These are phyloP conservation scores for Eucalyptus polyanthemos DNA, from an alignment of 345 rosid species.

Conservation along the genomic window DNA sequence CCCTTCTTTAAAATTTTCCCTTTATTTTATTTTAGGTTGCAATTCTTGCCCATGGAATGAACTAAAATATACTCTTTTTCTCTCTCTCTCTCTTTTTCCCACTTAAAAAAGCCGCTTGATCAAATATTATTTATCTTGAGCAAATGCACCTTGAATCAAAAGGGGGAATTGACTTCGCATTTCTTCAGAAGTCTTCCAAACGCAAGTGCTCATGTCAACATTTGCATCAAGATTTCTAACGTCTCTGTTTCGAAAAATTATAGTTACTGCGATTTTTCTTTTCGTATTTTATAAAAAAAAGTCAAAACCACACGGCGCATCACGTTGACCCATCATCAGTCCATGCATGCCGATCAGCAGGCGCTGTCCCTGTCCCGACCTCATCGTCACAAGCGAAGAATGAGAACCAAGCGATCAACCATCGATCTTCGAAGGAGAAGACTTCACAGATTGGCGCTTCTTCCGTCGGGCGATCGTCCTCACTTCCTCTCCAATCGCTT, in stretches of 20 bases:
- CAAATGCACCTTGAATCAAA: no score
- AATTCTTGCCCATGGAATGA: no score
- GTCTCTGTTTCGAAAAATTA: not conserved
- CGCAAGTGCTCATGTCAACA: not conserved
- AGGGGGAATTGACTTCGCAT: no score
- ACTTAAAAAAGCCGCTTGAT: no score
- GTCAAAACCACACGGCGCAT: not conserved
- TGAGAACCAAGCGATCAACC: not conserved
- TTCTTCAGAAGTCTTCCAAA: no score
- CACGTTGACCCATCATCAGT: not conserved
- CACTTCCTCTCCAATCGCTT: not conserved
- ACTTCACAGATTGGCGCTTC: not conserved
- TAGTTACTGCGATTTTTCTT: no score
- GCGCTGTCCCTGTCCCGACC: no score
- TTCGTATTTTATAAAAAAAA: no score
- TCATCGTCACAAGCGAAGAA: not conserved
- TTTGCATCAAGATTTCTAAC: not conserved
- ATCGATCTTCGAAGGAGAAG: not conserved
- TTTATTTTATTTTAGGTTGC: no score
- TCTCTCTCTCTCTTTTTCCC: no score
- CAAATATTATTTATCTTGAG: no score
- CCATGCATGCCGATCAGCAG: fast-evolving
- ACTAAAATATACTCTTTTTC: no score
- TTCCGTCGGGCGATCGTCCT: not conserved
- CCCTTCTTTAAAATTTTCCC: fast-evolving